A percentile compares a stretch with the other conserved stretches of the same genome.
Evolutionary conservation across 495 filamentous ascomycete genomes (phyloP).

Genomic region (Stereocaulon alpinum): DNA sequence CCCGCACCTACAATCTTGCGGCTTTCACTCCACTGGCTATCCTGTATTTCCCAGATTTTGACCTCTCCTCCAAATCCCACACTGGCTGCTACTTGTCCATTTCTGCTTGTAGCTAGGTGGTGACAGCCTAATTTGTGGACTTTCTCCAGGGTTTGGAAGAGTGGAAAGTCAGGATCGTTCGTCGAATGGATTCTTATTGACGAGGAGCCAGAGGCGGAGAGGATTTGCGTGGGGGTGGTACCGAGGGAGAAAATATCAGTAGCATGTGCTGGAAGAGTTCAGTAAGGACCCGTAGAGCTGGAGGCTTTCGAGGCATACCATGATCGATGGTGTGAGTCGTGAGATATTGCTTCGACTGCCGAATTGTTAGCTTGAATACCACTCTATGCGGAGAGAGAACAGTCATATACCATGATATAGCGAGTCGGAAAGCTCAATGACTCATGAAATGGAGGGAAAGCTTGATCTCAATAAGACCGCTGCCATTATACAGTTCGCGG

Average conservation of each 20-base stretch:
- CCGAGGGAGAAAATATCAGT: slow-evolving; percentile 86
- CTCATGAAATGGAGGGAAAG: no score
- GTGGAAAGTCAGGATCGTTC: slow-evolving; percentile 54
- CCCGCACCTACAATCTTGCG: slow-evolving; percentile 35
- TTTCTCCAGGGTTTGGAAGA: slow-evolving; percentile 61
- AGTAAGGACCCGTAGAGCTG: slow-evolving; percentile 3
- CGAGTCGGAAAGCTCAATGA: background rate
- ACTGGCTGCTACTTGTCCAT: slow-evolving; percentile 62
- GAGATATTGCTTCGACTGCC: slow-evolving; percentile 94
- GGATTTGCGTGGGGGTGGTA: slow-evolving; percentile 59
- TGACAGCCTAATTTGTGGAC: slow-evolving; percentile 84
- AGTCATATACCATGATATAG: background rate
- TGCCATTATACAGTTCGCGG: background rate
- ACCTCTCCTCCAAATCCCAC: slow-evolving; percentile 82
- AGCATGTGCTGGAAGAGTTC: slow-evolving; percentile 49
- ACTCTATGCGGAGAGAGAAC: background rate
- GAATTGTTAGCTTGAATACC: background rate
- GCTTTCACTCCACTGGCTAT: slow-evolving; percentile 44
- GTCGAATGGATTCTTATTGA: slow-evolving; percentile 68
- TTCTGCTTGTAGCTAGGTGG: slow-evolving; percentile 61
- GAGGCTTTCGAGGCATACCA: slow-evolving; percentile 37
- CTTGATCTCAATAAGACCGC: background rate
- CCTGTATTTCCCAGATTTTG: slow-evolving; percentile 60
- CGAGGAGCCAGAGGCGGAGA: slow-evolving; percentile 78
- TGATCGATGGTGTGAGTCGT: slow-evolving; percentile 81